phyloP scores from a whole-genome alignment of 768 basidiomycete species.

The Rhodotorula diobovata region DNA sequence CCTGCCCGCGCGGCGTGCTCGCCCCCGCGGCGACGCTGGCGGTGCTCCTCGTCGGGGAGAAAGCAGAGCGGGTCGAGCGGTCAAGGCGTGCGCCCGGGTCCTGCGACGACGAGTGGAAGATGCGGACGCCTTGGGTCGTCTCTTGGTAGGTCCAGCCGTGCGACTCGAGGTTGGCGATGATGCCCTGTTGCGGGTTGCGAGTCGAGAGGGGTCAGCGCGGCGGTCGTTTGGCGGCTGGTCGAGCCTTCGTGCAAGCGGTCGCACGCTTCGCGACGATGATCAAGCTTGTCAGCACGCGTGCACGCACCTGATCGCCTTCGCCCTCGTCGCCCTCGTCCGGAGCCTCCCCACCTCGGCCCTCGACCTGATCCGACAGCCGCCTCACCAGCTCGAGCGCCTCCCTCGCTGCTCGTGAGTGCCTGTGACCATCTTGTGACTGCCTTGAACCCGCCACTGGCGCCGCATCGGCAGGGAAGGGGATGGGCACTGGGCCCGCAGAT shows the following conservation, averaged over 20 bases:
- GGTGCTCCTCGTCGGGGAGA: not conserved
- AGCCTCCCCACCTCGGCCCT: not conserved
- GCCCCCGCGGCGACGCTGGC: not conserved
- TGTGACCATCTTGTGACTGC: not conserved
- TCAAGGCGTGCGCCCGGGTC: not conserved
- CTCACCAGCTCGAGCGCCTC: slow-evolving; percentile 1
- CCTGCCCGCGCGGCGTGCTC: too few relatives aligned
- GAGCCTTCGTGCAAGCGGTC: too few relatives aligned
- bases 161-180: slow-evolving; percentile 24
- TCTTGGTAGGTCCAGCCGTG: slow-evolving; percentile 24
- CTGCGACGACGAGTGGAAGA: slow-evolving; percentile 17
- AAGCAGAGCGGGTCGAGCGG: not conserved
- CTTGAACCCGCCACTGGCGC: not conserved
- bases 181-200: slow-evolving; percentile 5
- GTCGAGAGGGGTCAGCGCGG: not conserved
- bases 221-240: not conserved
- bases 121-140: slow-evolving; percentile 15
- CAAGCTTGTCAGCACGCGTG: too few relatives aligned
- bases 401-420: not conserved
- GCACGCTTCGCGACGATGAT: too few relatives aligned
- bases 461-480: too few relatives aligned
- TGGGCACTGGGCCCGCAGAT: not conserved
- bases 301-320: not conserved
- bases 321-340: not conserved
- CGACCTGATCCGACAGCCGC: not conserved